Percentiles rank a stretch among this genome's conserved stretches.
These are phyloP conservation scores for Terfezia claveryi DNA, from an alignment of 495 filamentous ascomycete species.

Conservation along the genomic window DNA sequence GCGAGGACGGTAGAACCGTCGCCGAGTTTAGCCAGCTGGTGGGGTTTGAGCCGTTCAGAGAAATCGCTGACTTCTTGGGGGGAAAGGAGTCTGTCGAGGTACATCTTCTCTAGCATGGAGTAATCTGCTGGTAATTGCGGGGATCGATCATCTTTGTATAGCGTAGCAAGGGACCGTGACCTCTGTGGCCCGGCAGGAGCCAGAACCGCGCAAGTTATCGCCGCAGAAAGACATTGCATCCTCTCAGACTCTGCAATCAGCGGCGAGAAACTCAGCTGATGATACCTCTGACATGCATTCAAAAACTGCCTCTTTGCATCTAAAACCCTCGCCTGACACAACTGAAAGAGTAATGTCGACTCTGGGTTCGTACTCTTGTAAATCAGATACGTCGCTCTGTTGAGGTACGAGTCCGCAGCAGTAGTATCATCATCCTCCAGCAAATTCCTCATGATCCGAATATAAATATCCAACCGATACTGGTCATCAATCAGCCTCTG, in stretches of 20 bases:
- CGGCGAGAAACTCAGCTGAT: constrained; percentile 52
- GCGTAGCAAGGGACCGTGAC: constrained; percentile 48
- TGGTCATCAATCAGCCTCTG: constrained; percentile 61
- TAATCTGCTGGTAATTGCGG: constrained; percentile 48
- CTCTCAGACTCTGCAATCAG: constrained; percentile 68
- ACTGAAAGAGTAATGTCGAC: constrained; percentile 59
- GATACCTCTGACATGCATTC: constrained; percentile 73
- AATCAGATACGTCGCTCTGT: constrained; percentile 79
- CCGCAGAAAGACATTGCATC: constrained; percentile 58
- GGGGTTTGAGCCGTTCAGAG: constrained; percentile 51
- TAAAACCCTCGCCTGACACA: constrained; percentile 78
- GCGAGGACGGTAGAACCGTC: constrained; percentile 88
- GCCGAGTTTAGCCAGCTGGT: constrained; percentile 70
- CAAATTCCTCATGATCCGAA: constrained; percentile 84
- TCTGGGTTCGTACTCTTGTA: constrained; percentile 50
- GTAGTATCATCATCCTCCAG: constrained; percentile 87
- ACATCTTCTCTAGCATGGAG: constrained; percentile 90
- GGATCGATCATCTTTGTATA: constrained; percentile 88
- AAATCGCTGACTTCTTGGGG: constrained; percentile 70
- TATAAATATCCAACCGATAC: constrained; percentile 62
- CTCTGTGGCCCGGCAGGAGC: constrained; percentile 77
- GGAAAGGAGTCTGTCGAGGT: constrained; percentile 65
- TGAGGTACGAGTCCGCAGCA: constrained; percentile 62
- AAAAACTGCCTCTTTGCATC: constrained; percentile 79
- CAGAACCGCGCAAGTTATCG: constrained; percentile 87